These are phyloP conservation scores for Noccaea caerulescens DNA, from an alignment of 345 rosid species.

Conservation along the genomic window DNA sequence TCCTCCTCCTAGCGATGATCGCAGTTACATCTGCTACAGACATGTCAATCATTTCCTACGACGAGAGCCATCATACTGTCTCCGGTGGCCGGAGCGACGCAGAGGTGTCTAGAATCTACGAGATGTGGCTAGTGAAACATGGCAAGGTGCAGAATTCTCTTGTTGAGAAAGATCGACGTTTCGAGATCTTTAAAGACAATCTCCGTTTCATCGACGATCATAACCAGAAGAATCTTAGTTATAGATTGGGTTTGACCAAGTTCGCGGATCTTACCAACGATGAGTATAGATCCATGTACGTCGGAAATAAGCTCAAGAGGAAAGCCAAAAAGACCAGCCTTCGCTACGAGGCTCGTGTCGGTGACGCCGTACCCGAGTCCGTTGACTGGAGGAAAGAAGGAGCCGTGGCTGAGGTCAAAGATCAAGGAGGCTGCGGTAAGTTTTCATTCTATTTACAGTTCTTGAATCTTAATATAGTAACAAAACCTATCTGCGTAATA, in stretches of 20 bases:
- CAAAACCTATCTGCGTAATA: too few relatives aligned
- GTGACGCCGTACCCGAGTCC: constrained; percentile 63
- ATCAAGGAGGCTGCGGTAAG: constrained; percentile 86
- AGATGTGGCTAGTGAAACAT: constrained; percentile 75
- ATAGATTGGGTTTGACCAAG: constrained; percentile 69
- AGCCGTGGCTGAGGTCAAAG: constrained; percentile 76
- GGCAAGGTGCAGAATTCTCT: constrained; percentile 71
- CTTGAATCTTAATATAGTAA: background rate
- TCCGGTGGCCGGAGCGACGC: constrained; percentile 56
- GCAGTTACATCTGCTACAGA: constrained; percentile 67
- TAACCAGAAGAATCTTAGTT: constrained; percentile 62
- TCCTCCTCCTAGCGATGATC: constrained; percentile 49
- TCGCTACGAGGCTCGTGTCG: constrained; percentile 60
- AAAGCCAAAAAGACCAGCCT: constrained; percentile 49
- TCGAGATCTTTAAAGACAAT: constrained; percentile 79
- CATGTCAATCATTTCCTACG: constrained; percentile 80
- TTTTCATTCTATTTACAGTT: constrained; percentile 11
- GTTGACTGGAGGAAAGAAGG: constrained; percentile 88
- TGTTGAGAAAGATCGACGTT: constrained; percentile 73
- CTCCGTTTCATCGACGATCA: constrained; percentile 81
- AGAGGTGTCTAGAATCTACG: constrained; percentile 65
- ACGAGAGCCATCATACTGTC: constrained; percentile 46
- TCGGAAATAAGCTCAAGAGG: constrained; percentile 55
- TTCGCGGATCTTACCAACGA: constrained; percentile 94
- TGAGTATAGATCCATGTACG: constrained; percentile 76